Conservation (phyloP, 768 basidiomycete genomes). For the Candolleomyces eurysporus region DNA sequence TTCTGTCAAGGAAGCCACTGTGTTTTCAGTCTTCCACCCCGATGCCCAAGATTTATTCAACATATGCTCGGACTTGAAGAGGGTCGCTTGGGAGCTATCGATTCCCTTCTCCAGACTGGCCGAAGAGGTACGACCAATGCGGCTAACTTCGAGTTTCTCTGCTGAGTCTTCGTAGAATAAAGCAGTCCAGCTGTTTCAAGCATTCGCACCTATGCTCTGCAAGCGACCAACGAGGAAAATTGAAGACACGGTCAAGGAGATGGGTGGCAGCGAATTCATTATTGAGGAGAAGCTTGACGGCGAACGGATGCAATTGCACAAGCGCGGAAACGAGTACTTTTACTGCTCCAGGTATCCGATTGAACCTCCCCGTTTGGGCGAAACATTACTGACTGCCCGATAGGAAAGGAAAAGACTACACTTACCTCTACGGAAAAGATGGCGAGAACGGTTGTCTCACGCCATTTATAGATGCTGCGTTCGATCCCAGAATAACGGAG, state of each 20-base stretch:
- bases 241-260: constrained; percentile 80
- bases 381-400: background rate
- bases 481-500: constrained; percentile 79
- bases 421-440: constrained; percentile 87
- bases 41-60: constrained; percentile 95
- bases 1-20: constrained; percentile 90
- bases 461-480: constrained; percentile 75
- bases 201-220: constrained; percentile 95
- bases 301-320: constrained; percentile 95
- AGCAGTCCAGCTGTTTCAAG: constrained; percentile 73
- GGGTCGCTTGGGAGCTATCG: constrained; percentile 86
- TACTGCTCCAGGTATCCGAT: constrained; percentile 80
- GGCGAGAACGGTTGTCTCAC: constrained; percentile 84
- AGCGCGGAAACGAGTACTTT: constrained; percentile 84
- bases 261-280: constrained; percentile 76
- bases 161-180: constrained; percentile 55
- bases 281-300: constrained; percentile 99
- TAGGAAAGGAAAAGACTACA: constrained; percentile 90
- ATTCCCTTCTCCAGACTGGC: constrained; percentile 68
- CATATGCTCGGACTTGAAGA: constrained; percentile 94
- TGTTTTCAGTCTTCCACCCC: constrained; percentile 88
- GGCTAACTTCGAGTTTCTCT: background rate
- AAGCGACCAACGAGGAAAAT: constrained; percentile 81
- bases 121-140: constrained; percentile 42
- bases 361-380: background rate